Conservation (phyloP, 1,284 basidiomycete genomes). For the Ustilago hordei region DNA sequence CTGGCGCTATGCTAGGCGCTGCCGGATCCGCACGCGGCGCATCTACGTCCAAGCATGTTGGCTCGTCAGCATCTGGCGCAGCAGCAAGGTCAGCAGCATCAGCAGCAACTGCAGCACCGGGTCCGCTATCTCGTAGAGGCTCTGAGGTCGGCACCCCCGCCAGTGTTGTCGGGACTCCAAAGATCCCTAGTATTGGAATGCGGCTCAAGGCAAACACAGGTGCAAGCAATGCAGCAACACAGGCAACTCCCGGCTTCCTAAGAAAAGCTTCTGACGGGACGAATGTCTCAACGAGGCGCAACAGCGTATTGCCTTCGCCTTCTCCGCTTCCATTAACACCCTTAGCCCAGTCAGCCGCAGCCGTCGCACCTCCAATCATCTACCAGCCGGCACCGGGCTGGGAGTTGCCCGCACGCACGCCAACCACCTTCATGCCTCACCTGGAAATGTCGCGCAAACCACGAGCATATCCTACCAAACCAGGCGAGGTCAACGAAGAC, state of each 20-base stretch:
- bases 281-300: conserved; percentile 41
- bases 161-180: conserved; percentile 20
- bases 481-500: conserved; percentile 63
- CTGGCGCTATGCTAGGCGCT: conserved; percentile 35
- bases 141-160: conserved; percentile 28
- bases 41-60: conserved; percentile 27
- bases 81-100: conserved; percentile 24
- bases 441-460: conserved; percentile 45
- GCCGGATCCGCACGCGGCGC: conserved; percentile 18
- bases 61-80: conserved; percentile 13
- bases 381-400: conserved; percentile 53
- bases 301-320: conserved; percentile 47
- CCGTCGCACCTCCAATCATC: conserved; percentile 15
- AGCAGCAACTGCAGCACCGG: conserved; percentile 1
- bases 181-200: conserved; percentile 45
- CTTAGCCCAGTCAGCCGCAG: conserved; percentile 13
- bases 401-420: conserved; percentile 58
- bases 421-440: conserved; percentile 55
- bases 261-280: conserved; percentile 40
- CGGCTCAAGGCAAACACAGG: conserved; percentile 54
- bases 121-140: conserved; percentile 19
- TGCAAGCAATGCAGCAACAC: conserved; percentile 21
- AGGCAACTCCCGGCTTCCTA: conserved; percentile 37
- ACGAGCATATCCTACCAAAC: conserved; percentile 59
- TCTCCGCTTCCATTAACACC: conserved; percentile 48